These are phyloP conservation scores for Chlorencoelia australis DNA, from an alignment of 2,329 filamentous ascomycete species.

Conservation along the genomic window DNA sequence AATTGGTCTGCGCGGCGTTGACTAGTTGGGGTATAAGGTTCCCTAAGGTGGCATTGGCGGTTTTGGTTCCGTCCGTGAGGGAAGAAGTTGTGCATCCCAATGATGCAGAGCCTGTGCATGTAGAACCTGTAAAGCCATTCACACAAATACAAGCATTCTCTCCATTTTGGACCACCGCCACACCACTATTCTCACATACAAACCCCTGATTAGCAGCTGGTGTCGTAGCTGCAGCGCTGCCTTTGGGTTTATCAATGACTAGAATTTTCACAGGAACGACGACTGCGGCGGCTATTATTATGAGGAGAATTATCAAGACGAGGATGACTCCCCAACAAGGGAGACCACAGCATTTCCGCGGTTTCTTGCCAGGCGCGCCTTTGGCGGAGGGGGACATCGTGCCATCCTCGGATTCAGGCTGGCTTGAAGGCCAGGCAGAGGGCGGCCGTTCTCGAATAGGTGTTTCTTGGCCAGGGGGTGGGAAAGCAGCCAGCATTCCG, in stretches of 20 bases:
- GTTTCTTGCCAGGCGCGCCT: conserved; percentile 24
- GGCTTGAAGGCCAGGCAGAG: conserved; percentile 27
- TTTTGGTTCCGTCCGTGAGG: conserved; percentile 24
- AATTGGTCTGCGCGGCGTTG: conserved; percentile 52
- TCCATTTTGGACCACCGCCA: conserved; percentile 56
- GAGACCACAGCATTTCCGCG: conserved; percentile 69
- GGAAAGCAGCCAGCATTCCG: conserved; percentile 57
- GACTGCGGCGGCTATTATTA: conserved; percentile 70
- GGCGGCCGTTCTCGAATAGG: conserved; percentile 28
- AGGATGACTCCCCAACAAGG: conserved; percentile 70
- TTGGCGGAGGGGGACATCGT: background rate
- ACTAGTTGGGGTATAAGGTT: conserved; percentile 69
- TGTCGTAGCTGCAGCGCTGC: conserved; percentile 7
- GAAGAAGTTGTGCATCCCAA: conserved; percentile 45
- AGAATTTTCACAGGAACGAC: conserved; percentile 64
- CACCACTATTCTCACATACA: conserved; percentile 60
- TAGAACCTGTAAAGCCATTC: conserved; percentile 68
- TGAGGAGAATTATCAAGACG: conserved; percentile 51
- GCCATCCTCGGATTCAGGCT: conserved; percentile 14
- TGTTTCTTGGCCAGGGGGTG: conserved; percentile 45
- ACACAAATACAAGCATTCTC: conserved; percentile 80
- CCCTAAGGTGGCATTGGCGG: conserved; percentile 67
- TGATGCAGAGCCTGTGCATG: conserved; percentile 42
- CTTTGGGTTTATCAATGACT: conserved; percentile 43
- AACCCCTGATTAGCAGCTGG: conserved; percentile 59